A percentile compares a stretch with the other conserved stretches of the same genome.
phyloP scores from a whole-genome alignment of 306 rosid genomes.

The Urtica urens region DNA sequence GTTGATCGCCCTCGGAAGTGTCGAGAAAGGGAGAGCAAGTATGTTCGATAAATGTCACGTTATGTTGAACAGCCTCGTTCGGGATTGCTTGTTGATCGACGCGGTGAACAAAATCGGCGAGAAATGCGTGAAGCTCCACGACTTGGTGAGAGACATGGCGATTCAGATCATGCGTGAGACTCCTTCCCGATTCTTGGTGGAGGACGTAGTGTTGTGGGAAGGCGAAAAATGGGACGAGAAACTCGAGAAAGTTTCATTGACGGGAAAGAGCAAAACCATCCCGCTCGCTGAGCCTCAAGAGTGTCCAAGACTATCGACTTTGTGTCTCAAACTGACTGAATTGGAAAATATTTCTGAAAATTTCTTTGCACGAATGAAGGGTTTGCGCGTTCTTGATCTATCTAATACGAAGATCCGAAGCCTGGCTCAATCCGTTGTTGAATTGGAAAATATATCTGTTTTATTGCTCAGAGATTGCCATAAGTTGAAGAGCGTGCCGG shows the following conservation, averaged over 20 bases:
- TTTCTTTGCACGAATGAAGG: slow-evolving; percentile 11
- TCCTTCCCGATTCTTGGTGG: not conserved
- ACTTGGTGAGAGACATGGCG: slow-evolving; percentile 13
- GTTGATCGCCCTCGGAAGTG: slow-evolving; percentile 5
- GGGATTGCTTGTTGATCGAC: slow-evolving; percentile 1
- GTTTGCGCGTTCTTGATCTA: slow-evolving; percentile 10
- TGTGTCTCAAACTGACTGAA: not conserved
- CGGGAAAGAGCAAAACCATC: not conserved
- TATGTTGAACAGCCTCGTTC: slow-evolving; percentile 5
- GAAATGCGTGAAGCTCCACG: slow-evolving; percentile 8
- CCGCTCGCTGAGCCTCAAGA: not conserved
- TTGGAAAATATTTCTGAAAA: not conserved
- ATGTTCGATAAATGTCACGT: not conserved
- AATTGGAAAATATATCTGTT: slow-evolving; percentile 8
- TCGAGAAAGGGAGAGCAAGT: not conserved
- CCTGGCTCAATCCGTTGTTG: slow-evolving; percentile 3
- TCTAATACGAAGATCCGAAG: not conserved
- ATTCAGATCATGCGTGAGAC: not conserved
- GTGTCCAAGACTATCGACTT: slow-evolving; percentile 9
- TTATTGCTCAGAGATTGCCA: slow-evolving; percentile 7
- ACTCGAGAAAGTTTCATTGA: not conserved
- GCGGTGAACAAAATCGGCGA: not conserved
- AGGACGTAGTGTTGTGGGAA: not conserved
- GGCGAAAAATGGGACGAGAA: not conserved
- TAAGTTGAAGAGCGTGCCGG: slow-evolving; percentile 6